Evolutionary conservation across 2,329 filamentous ascomycete species (phyloP), one percentile per base, ranked within the genome.

Genomic region (Biscogniauxia mediterranea): DNA sequence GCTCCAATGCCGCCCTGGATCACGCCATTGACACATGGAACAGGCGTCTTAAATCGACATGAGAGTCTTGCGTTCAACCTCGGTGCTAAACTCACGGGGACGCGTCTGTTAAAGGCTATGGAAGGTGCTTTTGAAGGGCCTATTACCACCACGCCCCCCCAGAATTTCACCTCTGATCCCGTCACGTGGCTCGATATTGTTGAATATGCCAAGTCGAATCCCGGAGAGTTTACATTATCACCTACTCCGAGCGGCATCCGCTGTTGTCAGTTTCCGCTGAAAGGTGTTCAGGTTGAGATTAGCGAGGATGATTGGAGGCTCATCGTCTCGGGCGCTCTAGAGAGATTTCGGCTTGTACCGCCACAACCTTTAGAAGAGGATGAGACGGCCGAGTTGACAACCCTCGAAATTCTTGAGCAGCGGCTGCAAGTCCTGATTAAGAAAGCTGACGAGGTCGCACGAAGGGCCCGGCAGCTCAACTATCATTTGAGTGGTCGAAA

Each of bases 181-280:
- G 84, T 95, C 59, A 89, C 87, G 13, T 97, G 92, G 92, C 81
- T 95, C 49, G 92, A 96, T 70, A 88, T 96, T 57, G 90, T 96
- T 66, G 87, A 90, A 66, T 95, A 93, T 76, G 90, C 92, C 65
- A 90, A 90, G 71, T 87, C 86, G 65, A 93, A 92, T 65, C 90
- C 92, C 0, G 83, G 86, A 66, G 90, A 94, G 59, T 95, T 96
- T 75, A 84, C 86, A 38, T 78, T 96, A 56, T 87, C 86, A 58
- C 86, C 90, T 60, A 83, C 85, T 64, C 82, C 85, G 52, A 89
- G 91, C 66, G 89, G 90, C 20, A 79, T 85, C 57, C 85, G 89
- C 54, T 87, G 89, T 57, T 96, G 92, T 72, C 90, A 92, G 64
- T 95, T 96, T 74, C 87, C 88, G 71, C 88, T 92, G 65, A 93